These are phyloP conservation scores for Pezicula radicicola DNA, from an alignment of 2,329 filamentous ascomycete genomes.

Conservation along the genomic window DNA sequence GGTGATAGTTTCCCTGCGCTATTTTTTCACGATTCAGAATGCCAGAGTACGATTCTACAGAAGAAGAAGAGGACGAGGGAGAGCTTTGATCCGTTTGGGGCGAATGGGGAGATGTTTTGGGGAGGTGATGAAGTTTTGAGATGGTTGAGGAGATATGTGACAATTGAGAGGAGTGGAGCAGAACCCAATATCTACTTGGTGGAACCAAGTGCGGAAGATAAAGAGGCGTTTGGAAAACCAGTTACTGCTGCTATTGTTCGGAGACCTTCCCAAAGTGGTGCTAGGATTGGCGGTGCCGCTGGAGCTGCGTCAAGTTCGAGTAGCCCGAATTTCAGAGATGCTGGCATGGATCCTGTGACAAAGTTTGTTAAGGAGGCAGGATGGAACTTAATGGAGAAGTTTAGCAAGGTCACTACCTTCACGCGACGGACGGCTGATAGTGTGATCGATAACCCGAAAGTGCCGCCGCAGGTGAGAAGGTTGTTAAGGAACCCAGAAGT, in stretches of 20 bases:
- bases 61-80: slow-evolving; percentile 83
- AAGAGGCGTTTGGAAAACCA: slow-evolving; percentile 62
- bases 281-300: slow-evolving; percentile 32
- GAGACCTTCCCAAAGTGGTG: slow-evolving; percentile 30
- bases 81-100: slow-evolving; percentile 86
- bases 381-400: slow-evolving; percentile 95
- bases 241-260: slow-evolving; percentile 38
- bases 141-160: slow-evolving; percentile 84
- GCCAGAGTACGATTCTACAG: slow-evolving; percentile 90
- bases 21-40: slow-evolving; percentile 98
- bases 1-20: slow-evolving; percentile 93
- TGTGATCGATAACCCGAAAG: slow-evolving; percentile 82
- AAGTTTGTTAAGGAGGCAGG: slow-evolving; percentile 93
- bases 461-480: slow-evolving; percentile 84
- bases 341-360: slow-evolving; percentile 85
- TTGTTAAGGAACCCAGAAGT: slow-evolving; percentile 90
- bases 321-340: slow-evolving; percentile 47
- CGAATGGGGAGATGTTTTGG: slow-evolving; percentile 89
- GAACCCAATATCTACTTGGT: slow-evolving; percentile 91
- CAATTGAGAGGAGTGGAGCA: slow-evolving; percentile 76
- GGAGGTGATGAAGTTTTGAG: slow-evolving; percentile 92
- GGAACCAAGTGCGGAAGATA: slow-evolving; percentile 83
- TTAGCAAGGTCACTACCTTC: slow-evolving; percentile 96
- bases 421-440: slow-evolving; percentile 89
- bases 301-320: slow-evolving; percentile 33